Evolutionary conservation across 768 basidiomycete genomes (phyloP), one percentile per base, ranked within the genome.

Genomic region (Auriscalpium orientale): DNA sequence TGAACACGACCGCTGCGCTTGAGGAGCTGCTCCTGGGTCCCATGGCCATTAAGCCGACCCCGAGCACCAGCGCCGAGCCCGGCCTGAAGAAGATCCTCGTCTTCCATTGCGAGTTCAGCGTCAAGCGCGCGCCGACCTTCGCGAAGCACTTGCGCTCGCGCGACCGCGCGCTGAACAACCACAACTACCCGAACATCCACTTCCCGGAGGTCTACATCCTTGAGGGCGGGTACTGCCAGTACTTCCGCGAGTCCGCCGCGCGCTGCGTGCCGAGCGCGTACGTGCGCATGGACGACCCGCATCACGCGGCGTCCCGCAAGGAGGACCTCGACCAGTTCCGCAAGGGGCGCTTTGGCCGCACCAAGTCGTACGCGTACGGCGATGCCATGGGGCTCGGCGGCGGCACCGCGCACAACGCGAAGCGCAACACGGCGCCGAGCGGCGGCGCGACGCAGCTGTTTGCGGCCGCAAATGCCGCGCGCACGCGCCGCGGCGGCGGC

Each of bases 101-200:
- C 47, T 98, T 99, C 78, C 97, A 99, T 67, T 99, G 97, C 75
- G 97, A 99, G 72, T 98, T 98, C 67, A 94, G 91, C 61, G 87
- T 82, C 16, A 97, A 97, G 72, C 79, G 97, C 45, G 97, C 94
- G 1, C 97, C 97, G 1, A 95, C 95, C 9, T 92, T 95, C 66
- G 97, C 97, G 21, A 97, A 95, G 71, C 87, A 95, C 67, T 76
- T 98, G 28, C 87, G 97, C 55, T 87, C 89, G 34, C 87, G 83
- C 68, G 97, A 99, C 67, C 87, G 97, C 48, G 81, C 86, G 1
- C 72, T 89, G 75, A 98, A 98, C 71, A 85, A 89, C 59, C 87
- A 89, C 57, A 70, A 83, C 18, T 99, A 99, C 68, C 97, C 97
- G 4, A 88, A 81, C 67, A 85, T 98, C 44, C 89, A 91, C 70